Percentiles rank a stretch among this genome's conserved stretches.
These are phyloP conservation scores for Aphanomyces cochlioides DNA, from an alignment of 352 stramenopile species.

Conservation along the genomic window DNA sequence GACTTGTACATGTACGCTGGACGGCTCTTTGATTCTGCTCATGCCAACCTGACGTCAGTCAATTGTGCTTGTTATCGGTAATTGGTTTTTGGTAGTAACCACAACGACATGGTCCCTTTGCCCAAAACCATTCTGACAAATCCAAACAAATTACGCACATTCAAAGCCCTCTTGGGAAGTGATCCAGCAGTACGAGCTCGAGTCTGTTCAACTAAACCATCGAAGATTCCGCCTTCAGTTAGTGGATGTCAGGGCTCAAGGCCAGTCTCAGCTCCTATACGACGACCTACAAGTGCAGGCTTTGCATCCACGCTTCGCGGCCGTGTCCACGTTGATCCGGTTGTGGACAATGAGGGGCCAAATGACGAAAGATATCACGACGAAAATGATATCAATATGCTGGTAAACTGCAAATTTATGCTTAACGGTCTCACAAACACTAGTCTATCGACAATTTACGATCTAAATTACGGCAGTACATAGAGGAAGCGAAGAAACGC, in stretches of 20 bases:
- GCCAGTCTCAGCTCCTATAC: conserved; percentile 68
- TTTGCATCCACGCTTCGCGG: conserved; percentile 58
- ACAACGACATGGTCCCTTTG: neutral
- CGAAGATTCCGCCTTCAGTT: too few species aligned
- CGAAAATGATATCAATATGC: conserved; percentile 5
- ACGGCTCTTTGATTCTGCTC: conserved; percentile 42
- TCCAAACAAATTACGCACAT: conserved; percentile 52
- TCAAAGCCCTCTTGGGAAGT: conserved; percentile 62
- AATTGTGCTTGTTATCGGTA: too few species aligned
- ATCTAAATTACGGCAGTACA: neutral
- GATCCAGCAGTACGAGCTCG: conserved; percentile 20
- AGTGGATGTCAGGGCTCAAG: conserved; percentile 20
- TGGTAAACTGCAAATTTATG: neutral
- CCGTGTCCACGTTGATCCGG: conserved; percentile 32
- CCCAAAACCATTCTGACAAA: conserved; percentile 79
- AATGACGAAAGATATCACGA: neutral
- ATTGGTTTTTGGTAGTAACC: too few species aligned
- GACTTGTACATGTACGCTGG: conserved; percentile 52
- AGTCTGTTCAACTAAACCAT: too few species aligned
- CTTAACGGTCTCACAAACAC: neutral
- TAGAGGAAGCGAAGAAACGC: neutral
- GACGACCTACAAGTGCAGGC: conserved; percentile 45
- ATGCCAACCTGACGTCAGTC: conserved; percentile 26
- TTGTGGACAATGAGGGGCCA: neutral
- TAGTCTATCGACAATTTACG: conserved; percentile 5